A percentile compares a stretch with the other conserved stretches of the same genome.
phyloP scores from a whole-genome alignment of 2,329 filamentous ascomycete species.

The Phialocephala subalpina region DNA sequence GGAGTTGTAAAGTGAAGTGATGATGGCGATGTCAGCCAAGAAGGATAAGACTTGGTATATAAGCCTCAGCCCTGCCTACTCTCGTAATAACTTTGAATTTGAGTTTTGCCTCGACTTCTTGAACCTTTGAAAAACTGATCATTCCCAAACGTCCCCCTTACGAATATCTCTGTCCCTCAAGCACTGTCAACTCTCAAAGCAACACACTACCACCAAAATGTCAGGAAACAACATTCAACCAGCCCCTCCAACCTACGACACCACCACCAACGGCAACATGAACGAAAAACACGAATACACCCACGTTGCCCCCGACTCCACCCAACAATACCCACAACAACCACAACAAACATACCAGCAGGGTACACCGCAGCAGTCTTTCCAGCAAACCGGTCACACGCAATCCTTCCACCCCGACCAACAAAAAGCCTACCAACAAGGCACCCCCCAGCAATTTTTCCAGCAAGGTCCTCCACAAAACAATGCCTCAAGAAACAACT shows the following conservation, averaged over 20 bases:
- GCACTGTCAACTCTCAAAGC: neutral
- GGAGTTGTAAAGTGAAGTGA: neutral
- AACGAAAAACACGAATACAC: constrained; percentile 22
- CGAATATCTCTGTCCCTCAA: no score
- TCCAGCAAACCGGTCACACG: neutral
- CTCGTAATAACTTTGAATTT: neutral
- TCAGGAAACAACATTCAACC: constrained; percentile 7
- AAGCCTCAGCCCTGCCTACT: neutral
- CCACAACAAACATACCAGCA: constrained; percentile 13
- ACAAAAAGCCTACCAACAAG: neutral
- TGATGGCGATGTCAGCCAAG: constrained; percentile 1
- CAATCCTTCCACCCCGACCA: neutral
- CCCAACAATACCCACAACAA: neutral
- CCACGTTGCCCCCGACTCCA: neutral
- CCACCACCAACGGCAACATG: neutral
- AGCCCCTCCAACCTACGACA: constrained; percentile 17
- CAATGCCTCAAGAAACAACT: constrained; percentile 17
- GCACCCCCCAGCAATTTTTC: no score
- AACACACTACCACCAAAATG: constrained; percentile 1
- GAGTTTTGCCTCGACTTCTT: neutral
- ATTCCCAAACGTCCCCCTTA: neutral
- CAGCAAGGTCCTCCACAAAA: no score
- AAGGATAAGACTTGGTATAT: neutral
- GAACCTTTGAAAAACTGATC: neutral
- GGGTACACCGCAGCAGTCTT: constrained; percentile 9